Conservation (phyloP, 2,329 filamentous ascomycete genomes). For the Ophiostoma angusticollis region DNA sequence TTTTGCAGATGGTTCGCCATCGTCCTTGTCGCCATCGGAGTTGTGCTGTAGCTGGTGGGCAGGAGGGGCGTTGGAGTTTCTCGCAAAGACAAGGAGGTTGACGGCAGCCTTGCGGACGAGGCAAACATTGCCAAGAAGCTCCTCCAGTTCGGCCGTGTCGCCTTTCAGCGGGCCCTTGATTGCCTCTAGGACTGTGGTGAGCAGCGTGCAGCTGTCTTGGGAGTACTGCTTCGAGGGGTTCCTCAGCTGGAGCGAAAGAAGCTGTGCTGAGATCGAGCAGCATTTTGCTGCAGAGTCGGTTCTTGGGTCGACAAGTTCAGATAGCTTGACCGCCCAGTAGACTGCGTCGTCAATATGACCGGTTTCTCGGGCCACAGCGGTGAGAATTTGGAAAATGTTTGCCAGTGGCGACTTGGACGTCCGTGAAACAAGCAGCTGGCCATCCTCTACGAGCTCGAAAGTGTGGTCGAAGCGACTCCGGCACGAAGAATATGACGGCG, state of each 20-base stretch:
- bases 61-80: background rate
- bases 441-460: conserved; percentile 24
- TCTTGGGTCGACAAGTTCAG: conserved; percentile 23
- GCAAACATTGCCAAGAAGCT: conserved; percentile 44
- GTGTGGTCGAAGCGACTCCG: conserved; percentile 24
- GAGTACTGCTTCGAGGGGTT: conserved; percentile 24
- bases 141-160: conserved; percentile 45
- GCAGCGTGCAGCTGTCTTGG: conserved; percentile 26
- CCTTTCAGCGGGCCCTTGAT: conserved; percentile 49
- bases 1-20: background rate
- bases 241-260: conserved; percentile 42
- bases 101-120: conserved; percentile 41
- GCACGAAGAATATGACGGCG: conserved; percentile 28
- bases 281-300: conserved; percentile 35
- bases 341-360: conserved; percentile 39
- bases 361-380: conserved; percentile 28
- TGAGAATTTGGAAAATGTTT: conserved; percentile 39
- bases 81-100: conserved; percentile 26
- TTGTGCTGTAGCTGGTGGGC: background rate
- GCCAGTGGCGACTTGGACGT: conserved; percentile 32
- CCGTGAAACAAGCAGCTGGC: conserved; percentile 19
- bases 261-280: conserved; percentile 41
- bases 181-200: conserved; percentile 37
- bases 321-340: conserved; percentile 39
- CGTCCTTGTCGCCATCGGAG: conserved; percentile 6